Base-by-base conservation (phyloP, 768 basidiomycete species). In the Panellus pusillus region DNA sequence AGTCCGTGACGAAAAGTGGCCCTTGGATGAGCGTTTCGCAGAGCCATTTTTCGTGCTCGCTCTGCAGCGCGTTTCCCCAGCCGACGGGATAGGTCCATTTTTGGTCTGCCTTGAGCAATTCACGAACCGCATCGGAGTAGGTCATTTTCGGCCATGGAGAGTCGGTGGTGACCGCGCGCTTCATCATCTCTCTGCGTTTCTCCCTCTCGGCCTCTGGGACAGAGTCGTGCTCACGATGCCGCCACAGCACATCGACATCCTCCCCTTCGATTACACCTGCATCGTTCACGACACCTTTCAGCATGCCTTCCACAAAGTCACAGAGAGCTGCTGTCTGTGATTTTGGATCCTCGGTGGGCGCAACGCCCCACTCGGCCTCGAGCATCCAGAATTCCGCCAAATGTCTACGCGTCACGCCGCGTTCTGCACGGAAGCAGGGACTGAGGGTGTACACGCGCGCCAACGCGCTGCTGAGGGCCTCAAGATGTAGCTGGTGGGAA, bases 381-480 rank as follows among this genome's bases (percentile, higher is more conserved):
- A 98, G 82, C 97, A 99, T 99, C 90, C 93, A 98, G 70, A 99
- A 99, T 69, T 99, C 97, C 46, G 92, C 85, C 12, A 99, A 80
- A 66, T 99, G 97, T n/a, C 96, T 79, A 29, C 83, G 82, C 2
- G 96, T 98, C 61, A 87, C 79, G 3, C 87, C 90, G 6, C 83
- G 83, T 66, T 99, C 97, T 18, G 97, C 96, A 14, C 97, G 88
- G 72, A 99, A 99, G 60, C 89, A 89, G 0, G 97, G 95, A 0
- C 91, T 87, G 19, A 99, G 81, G 1, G 95, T 95, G 74, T 94
- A 99, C 1, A 91, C 89, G 17, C 95, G 83, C 0, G 87, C 80
- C 15, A 95, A 70, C 0, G 91, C 80, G 7, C 83, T 78, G 9
- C 91, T 82, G 45, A 97, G 76, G 6, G 90, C 87, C 68, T 99